Base-by-base conservation (phyloP, 1,139 yeast genomes). In the Yamadazyma blattariae region DNA sequence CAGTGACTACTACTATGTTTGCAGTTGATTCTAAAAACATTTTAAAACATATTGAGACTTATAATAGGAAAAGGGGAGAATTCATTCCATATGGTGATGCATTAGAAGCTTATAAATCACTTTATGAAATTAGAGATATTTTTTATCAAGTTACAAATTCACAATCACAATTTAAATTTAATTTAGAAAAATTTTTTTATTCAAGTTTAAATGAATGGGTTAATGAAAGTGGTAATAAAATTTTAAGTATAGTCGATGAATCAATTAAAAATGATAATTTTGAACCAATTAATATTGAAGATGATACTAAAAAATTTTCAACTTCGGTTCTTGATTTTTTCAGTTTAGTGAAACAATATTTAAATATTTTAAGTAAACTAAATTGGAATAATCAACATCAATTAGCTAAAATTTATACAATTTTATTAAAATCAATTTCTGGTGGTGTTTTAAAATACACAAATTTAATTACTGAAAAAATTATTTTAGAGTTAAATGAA, bases 261-360 rank as follows among this genome's bases (percentile, higher is more conserved):
- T 79, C 88, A 0, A 50, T 84, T 9, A 65, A 67, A 15, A 66
- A 63, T 16, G 95, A 85, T 51, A 50, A 50, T 0, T 83, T 81
- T 56, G 59, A 67, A 40, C 80, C 84, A 0, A 56, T 79, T 13
- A 76, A 77, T 45, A 48, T 68, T 4, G 68, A 61, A 0, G 57
- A 52, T 20, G 71, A 68, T 33, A 54, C 56, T 9, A 64, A 63
- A 37, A 66, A 42, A 40, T 64, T 49, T 36, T 66, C 72, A 38
- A 64, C 77, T 1, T 83, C 92, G 0, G 85, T 84, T 2, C 56
- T 74, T 20, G 95, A 86, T 51, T 71, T 83, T 16, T 82, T 84
- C 54, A 67, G 78, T 7, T 67, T 85, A 50, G 71, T 85, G 32
- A 74, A 74, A 41, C 80, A 81, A 39, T 75, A 78, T 14, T 52